Evolutionary conservation across 768 basidiomycete genomes (phyloP).

Genomic region (Suillus cothurnatus): DNA sequence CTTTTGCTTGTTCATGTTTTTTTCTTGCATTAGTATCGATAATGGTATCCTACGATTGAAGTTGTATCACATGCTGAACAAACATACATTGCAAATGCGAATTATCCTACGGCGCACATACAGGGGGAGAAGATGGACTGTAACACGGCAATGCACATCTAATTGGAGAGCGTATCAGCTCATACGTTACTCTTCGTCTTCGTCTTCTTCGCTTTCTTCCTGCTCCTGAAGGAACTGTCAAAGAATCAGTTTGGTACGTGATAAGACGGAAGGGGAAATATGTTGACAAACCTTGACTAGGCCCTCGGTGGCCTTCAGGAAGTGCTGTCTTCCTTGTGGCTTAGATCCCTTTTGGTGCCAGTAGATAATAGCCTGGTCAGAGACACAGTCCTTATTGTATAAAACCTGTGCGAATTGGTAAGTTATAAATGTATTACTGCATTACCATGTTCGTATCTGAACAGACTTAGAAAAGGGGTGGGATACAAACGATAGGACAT

Average conservation of each 20-base stretch:
- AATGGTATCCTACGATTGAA: not conserved
- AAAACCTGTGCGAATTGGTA: constrained; percentile 61
- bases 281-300: constrained; percentile 75
- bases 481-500: not conserved
- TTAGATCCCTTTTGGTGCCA: constrained; percentile 98
- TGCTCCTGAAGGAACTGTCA: constrained; percentile 87
- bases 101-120: not conserved
- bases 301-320: constrained; percentile 84
- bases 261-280: constrained; percentile 6
- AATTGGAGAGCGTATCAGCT: not conserved
- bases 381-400: constrained; percentile 95
- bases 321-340: constrained; percentile 93
- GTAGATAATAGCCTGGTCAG: constrained; percentile 95
- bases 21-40: constrained; percentile 7
- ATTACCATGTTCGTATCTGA: not conserved
- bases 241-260: constrained; percentile 35
- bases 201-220: constrained; percentile 76
- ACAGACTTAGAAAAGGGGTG: not conserved
- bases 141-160: not conserved
- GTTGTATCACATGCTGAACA: constrained; percentile 6
- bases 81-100: constrained; percentile 3
- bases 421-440: constrained; percentile 12
- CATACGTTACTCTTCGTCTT: constrained; percentile 39
- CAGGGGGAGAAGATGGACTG: not conserved
- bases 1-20: not conserved